Percentiles rank a stretch among this genome's conserved stretches.
Evolutionary conservation across 1,284 basidiomycete genomes (phyloP).

Genomic region (Porphyrellus sp.): DNA sequence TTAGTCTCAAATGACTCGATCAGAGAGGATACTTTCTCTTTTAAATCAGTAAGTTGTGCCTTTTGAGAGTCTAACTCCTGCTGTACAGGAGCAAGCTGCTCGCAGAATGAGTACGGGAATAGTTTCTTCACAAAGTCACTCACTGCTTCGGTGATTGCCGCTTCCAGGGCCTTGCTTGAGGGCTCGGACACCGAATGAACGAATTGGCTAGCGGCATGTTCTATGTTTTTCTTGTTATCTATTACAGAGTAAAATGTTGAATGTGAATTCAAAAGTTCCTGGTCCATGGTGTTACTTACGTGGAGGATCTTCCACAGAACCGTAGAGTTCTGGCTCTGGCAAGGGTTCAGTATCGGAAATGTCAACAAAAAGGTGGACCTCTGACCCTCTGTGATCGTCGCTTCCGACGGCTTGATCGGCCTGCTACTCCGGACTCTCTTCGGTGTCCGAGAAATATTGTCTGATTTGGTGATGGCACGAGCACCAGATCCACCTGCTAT

Average conservation of each 20-base stretch:
- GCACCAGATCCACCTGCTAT: constrained; percentile 61
- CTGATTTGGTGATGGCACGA: constrained; percentile 57
- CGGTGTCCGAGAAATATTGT: constrained; percentile 44
- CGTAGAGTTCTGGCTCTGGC: constrained; percentile 36
- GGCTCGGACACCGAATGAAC: constrained; percentile 11
- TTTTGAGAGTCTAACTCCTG: constrained; percentile 40
- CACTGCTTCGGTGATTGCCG: constrained; percentile 43
- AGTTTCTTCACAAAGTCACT: constrained; percentile 17
- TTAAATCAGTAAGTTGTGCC: constrained; percentile 42
- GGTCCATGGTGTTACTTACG: constrained; percentile 15
- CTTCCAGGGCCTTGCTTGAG: constrained; percentile 24
- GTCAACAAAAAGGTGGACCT: constrained; percentile 5
- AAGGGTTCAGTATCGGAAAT: constrained; percentile 13
- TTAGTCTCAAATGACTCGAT: constrained; percentile 36
- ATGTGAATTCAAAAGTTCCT: neutral
- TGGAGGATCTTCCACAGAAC: constrained; percentile 10
- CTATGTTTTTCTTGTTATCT: constrained; percentile 11
- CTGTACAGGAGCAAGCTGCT: constrained; percentile 53
- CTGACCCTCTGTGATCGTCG: constrained; percentile 58
- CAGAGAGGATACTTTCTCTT: constrained; percentile 36
- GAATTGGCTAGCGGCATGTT: constrained; percentile 5
- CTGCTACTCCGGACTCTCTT: constrained; percentile 50
- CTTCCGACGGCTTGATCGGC: constrained; percentile 49
- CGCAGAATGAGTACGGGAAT: constrained; percentile 9
- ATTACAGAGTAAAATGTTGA: neutral